phyloP scores from a whole-genome alignment of 2,329 filamentous ascomycete genomes.

The Ilyonectria robusta region DNA sequence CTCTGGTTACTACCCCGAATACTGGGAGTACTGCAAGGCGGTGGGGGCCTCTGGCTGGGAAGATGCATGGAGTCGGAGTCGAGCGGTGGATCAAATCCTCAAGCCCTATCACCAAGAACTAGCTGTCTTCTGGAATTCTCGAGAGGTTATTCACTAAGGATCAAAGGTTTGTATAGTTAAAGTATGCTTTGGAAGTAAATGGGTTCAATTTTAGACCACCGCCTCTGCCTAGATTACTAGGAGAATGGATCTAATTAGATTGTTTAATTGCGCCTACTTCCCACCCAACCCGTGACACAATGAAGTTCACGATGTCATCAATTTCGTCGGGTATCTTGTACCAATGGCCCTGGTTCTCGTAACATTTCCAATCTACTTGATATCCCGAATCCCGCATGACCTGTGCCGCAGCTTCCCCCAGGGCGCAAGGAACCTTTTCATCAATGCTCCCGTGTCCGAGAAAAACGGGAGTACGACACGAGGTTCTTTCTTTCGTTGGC shows the following conservation, averaged over 20 bases:
- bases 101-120: slow-evolving; percentile 26
- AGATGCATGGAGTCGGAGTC: slow-evolving; percentile 10
- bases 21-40: slow-evolving; percentile 33
- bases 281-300: slow-evolving; percentile 26
- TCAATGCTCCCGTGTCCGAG: slow-evolving; percentile 60
- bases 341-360: slow-evolving; percentile 61
- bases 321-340: slow-evolving; percentile 60
- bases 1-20: slow-evolving; percentile 27
- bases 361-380: slow-evolving; percentile 48
- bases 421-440: slow-evolving; percentile 52
- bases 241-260: no score
- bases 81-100: slow-evolving; percentile 24
- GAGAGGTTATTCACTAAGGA: slow-evolving; percentile 15
- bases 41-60: slow-evolving; percentile 22
- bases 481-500: slow-evolving; percentile 20
- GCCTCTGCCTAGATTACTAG: no score
- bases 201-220: no score
- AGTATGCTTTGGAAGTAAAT: no score
- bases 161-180: not conserved
- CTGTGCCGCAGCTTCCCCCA: slow-evolving; percentile 51
- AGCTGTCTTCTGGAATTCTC: slow-evolving; percentile 23
- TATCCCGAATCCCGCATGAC: slow-evolving; percentile 51
- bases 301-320: slow-evolving; percentile 59
- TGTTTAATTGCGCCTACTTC: not conserved
- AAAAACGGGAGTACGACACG: slow-evolving; percentile 55